These are phyloP conservation scores for Fusarium siculi DNA, from an alignment of 2,329 filamentous ascomycete species.

Conservation along the genomic window DNA sequence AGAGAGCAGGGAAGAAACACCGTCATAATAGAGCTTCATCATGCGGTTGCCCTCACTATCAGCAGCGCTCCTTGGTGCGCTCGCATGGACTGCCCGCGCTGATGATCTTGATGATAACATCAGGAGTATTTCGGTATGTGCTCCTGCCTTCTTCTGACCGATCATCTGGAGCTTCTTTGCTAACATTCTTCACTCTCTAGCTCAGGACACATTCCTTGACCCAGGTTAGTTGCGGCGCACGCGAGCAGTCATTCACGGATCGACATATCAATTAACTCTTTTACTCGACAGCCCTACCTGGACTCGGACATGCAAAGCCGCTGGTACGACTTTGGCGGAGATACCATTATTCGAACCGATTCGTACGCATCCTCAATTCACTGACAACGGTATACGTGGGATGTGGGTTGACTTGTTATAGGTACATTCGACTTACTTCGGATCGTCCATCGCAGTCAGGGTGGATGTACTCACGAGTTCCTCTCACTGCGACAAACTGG, in stretches of 20 bases:
- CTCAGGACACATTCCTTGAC: slow-evolving; percentile 87
- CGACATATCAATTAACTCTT: slow-evolving; percentile 35
- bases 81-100: slow-evolving; percentile 62
- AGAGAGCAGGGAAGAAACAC: slow-evolving; percentile 13
- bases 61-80: slow-evolving; percentile 60
- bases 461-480: slow-evolving; percentile 93
- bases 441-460: slow-evolving; percentile 91
- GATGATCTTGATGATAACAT: slow-evolving; percentile 59
- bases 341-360: slow-evolving; percentile 83
- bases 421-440: slow-evolving; percentile 91
- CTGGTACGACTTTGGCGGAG: slow-evolving; percentile 99
- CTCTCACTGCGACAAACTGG: slow-evolving; percentile 98
- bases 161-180: slow-evolving; percentile 14
- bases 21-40: slow-evolving; percentile 39
- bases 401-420: slow-evolving; percentile 51
- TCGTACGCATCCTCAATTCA: slow-evolving; percentile 60
- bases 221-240: slow-evolving; percentile 68
- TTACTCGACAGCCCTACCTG: slow-evolving; percentile 79
- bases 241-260: slow-evolving; percentile 28
- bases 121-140: slow-evolving; percentile 63
- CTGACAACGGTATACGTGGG: slow-evolving; percentile 13
- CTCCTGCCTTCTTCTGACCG: not conserved
- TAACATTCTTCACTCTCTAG: slow-evolving; percentile 57
- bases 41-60: slow-evolving; percentile 62
- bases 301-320: slow-evolving; percentile 98